Evolutionary conservation across 2,329 filamentous ascomycete genomes (phyloP), one percentile per base, ranked within the genome.

Genomic region (Simplicillium aogashimaense): DNA sequence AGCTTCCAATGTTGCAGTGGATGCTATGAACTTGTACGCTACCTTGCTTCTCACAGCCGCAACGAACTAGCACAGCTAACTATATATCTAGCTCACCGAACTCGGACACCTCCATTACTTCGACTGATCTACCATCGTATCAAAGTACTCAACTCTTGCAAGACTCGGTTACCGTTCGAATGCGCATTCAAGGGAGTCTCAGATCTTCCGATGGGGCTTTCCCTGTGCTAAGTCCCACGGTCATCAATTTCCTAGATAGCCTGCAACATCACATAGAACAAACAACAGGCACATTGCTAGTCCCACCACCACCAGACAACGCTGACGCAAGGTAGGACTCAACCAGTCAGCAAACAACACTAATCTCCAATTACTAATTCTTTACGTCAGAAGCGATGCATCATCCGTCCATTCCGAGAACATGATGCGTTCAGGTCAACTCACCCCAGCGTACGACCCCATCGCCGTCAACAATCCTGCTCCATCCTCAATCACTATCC

Each of bases 141-240:
- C 48, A 47, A 41, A 51, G 47, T 43, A 51, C 51, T 9, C 53
- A 56, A 43, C 49, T 56, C 4, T 43, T 54, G 1, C 48, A 53
- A 18, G 50, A 52, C 20, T 44, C 44, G n/a, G 36, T 47, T 8
- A 44, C 36, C 8, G 36, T 56, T 11, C 50, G 50, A 7, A 39
- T 39, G n/a, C 43, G 45, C 5, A 39, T 54, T 11, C 25, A 13
- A 13, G 35, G 36, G 6, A 39, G 45, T 1, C 47, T 50, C 9
- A 32, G 44, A 3, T 49, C 50, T 15, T 47, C 41, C 2, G 47
- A 55, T 32, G 48, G 34, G 6, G 46, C 47, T 3, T 41, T 53
- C 7, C 49, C 47, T 25, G 43, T 41, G 3, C 48, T 53, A 2
- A 38, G 48, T 5, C 39, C 46, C 0, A 37, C 44, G 0, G 42